A percentile compares a stretch with the other conserved stretches of the same genome.
These are phyloP conservation scores for Orbilia oligospora DNA, from an alignment of 2,329 filamentous ascomycete species.

Conservation along the genomic window DNA sequence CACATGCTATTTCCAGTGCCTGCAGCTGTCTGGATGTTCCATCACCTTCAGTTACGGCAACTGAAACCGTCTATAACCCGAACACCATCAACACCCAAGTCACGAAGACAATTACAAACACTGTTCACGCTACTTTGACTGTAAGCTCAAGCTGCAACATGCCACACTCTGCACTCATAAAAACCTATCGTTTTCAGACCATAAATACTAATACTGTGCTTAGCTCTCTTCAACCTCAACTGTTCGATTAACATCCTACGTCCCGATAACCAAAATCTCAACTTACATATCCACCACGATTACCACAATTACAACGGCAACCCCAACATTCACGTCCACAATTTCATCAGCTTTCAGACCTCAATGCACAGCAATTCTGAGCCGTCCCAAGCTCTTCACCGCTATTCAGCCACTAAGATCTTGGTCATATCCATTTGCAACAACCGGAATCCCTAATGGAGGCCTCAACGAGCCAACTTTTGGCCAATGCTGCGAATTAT, in stretches of 20 bases:
- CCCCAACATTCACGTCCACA: conserved; percentile 28
- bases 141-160: conserved; percentile 27
- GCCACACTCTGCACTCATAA: too few relatives aligned
- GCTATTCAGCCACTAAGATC: conserved; percentile 2
- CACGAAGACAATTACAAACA: conserved; percentile 35
- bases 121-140: conserved; percentile 20
- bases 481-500: conserved; percentile 38
- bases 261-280: conserved; percentile 22
- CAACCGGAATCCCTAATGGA: conserved; percentile 19
- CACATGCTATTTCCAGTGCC: conserved; percentile 19
- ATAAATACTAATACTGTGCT: background rate
- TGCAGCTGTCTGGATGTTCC: conserved; percentile 35
- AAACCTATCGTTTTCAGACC: background rate
- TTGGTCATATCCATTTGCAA: conserved; percentile 27
- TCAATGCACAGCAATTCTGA: conserved; percentile 32
- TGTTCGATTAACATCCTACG: conserved; percentile 19
- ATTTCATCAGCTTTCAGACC: conserved; percentile 18
- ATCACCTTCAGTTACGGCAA: conserved; percentile 1
- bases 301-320: conserved; percentile 15
- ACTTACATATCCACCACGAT: background rate
- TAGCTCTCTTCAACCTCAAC: conserved; percentile 36
- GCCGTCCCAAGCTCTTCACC: conserved; percentile 21
- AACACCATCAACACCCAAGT: conserved; percentile 27
- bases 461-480: conserved; percentile 7
- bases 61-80: conserved; percentile 19